Conservation (phyloP, 208 protist species). For the Trypanosoma platydactyli region DNA sequence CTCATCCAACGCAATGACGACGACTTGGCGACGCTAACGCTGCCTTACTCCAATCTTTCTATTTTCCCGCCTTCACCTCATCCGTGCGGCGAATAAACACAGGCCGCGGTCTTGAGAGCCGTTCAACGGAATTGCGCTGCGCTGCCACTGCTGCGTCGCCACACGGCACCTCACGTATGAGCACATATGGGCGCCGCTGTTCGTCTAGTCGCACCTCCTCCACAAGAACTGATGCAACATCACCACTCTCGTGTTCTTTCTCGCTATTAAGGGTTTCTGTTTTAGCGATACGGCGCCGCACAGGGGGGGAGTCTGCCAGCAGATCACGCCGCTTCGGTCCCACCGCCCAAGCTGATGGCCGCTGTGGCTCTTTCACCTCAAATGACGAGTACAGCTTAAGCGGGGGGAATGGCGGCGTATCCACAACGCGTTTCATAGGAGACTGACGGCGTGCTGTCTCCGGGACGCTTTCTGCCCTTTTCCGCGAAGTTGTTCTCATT, state of each 20-base stretch:
- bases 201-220: constrained; percentile 81
- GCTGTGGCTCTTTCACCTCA: constrained; percentile 47
- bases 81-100: constrained; percentile 36
- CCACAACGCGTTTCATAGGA: constrained; percentile 18
- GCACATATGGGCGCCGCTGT: constrained; percentile 62
- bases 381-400: constrained; percentile 60
- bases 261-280: not conserved
- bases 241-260: constrained; percentile 3
- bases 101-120: constrained; percentile 50
- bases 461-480: not conserved
- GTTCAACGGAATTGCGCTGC: constrained; percentile 45
- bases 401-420: constrained; percentile 36
- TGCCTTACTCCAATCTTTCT: no score
- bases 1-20: no score
- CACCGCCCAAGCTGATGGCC: constrained; percentile 74
- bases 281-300: constrained; percentile 8
- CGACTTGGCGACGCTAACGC: no score
- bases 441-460: not conserved
- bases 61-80: constrained; percentile 18
- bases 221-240: constrained; percentile 32
- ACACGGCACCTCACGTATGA: constrained; percentile 53
- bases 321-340: constrained; percentile 37
- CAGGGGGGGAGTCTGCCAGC: constrained; percentile 1
- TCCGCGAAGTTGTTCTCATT: not conserved
- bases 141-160: constrained; percentile 42